Base-by-base conservation (phyloP, 2,329 filamentous ascomycete species). In the Cordyceps farinosa region DNA sequence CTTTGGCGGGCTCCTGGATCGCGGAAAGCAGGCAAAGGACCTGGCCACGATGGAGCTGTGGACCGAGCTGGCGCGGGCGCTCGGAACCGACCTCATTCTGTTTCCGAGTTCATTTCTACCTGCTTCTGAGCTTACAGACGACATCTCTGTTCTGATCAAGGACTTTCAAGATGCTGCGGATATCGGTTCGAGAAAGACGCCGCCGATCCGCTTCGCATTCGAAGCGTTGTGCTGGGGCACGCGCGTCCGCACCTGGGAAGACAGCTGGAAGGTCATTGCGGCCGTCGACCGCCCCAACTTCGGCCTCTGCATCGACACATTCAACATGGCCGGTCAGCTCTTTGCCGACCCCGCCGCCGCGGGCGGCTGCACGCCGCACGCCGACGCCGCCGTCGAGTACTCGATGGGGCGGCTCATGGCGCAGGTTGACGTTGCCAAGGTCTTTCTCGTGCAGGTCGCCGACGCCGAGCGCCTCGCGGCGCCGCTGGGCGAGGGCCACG, bases 361-460 rank as follows among this genome's bases (percentile, higher is more conserved):
- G 0, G 77, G 77, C 0, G 84, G 87, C 3, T 79, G 79, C 65
- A 82, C 76, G 0, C 67, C 75, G 0, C 78, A 84, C 66, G 87
- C 85, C 2, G 84, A 87, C 4, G 73, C 76, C 2, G 80, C 79
- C 3, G 78, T 89, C 1, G 72, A 74, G 10, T 76, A 76, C 1
- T 88, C 86, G 0, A 74, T 91, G 47, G 70, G 76, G 34, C 76
- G 80, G 5, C 75, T 91, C 10, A 74, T 85, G 0, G 66, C 76
- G 1, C 77, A 75, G 0, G 76, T 91, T 15, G 83, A 90, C 66
- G 76, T 84, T 5, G 72, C 75, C 47, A 91, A 90, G 73, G 80
- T 93, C 1, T 90, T 91, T 69, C 90, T 89, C 70, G 81, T 93
- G 7, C 90, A 93, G 72, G 80, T 92, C 8, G 89, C 90, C 8